Evolutionary conservation across 1,284 basidiomycete species (phyloP).

Genomic region (Boletus mariae): DNA sequence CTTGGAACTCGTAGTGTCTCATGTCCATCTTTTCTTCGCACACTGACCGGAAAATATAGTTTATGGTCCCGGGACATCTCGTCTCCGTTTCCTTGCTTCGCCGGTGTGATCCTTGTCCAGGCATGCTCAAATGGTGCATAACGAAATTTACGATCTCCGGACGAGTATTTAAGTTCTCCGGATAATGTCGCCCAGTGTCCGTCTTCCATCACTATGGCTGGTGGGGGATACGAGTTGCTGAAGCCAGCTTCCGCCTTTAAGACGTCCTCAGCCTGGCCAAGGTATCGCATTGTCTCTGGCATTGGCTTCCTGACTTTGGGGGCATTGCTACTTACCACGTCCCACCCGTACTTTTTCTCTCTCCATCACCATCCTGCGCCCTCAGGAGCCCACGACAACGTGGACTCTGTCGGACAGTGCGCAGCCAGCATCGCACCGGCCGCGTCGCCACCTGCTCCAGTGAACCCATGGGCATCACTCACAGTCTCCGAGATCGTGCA

Average conservation of each 20-base stretch:
- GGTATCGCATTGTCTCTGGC: slow-evolving; percentile 12
- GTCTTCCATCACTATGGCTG: slow-evolving; percentile 15
- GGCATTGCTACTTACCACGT: slow-evolving; percentile 13
- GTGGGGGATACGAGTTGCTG: slow-evolving; percentile 17
- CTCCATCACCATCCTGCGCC: not conserved
- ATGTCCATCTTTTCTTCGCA: not conserved
- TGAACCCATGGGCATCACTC: slow-evolving; percentile 49
- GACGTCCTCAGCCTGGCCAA: slow-evolving; percentile 2
- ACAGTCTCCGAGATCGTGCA: slow-evolving; percentile 41
- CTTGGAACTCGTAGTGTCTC: not conserved
- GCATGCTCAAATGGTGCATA: not conserved
- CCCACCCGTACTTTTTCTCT: slow-evolving; percentile 2
- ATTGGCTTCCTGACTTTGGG: slow-evolving; percentile 13
- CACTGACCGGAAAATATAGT: not conserved
- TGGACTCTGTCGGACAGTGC: slow-evolving; percentile 32
- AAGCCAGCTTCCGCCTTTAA: slow-evolving; percentile 8
- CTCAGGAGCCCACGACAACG: not conserved
- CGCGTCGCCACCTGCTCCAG: slow-evolving; percentile 40
- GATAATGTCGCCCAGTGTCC: not conserved
- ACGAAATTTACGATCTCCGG: not conserved
- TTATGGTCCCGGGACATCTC: not conserved
- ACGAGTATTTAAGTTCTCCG: not conserved
- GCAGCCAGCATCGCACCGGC: slow-evolving; percentile 29
- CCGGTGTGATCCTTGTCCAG: not conserved
- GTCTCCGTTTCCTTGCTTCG: not conserved